Evolutionary conservation across 2,329 filamentous ascomycete genomes (phyloP), one percentile per base, ranked within the genome.

Genomic region (Reticulascus tulasneorum): DNA sequence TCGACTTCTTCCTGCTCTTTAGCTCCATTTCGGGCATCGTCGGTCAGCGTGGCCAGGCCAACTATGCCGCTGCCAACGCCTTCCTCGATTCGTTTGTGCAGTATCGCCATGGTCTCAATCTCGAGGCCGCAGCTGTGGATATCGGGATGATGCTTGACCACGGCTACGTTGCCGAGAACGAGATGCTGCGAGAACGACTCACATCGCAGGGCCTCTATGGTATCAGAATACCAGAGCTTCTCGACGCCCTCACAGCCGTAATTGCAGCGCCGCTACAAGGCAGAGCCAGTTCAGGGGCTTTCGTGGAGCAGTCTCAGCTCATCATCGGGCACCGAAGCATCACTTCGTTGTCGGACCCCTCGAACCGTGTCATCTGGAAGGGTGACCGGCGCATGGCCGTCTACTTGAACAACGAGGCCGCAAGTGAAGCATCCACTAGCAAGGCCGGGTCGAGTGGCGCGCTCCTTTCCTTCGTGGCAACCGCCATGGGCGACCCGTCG

Each of bases 11-110:
- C 37, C 33, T 45, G 9, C 29, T 51, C n/a, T 44, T 50, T 28
- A 49, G 47, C 12, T 62, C 58, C 17, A 42, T 54, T 11, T 46
- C 44, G 0, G 50, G 44, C 13, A 45, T 59, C 10, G 38, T 60
- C 5, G 63, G 59, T 9, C 52, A 57, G 19, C 37, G 47, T 3
- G 56, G 52, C 0, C 66, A 69, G 37, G 53, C 55, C 33, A 68
- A 62, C 42, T 64, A 71, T 39, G 48, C 56, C 5, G 57, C 59
- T 1, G 62, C 56, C 13, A 69, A 65, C 44, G 53, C 57, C 5
- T 71, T 61, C 47, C 46, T 66, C 23, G 59, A 67, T 20, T 47
- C 56, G 5, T 58, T 69, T 13, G 58, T 53, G 4, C 54, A 58
- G 12, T 62, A 61, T 31, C 58, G 66, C 9, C 41, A 49, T 4